Evolutionary conservation across 805 yeast genomes (phyloP).

Genomic region (Starmerella etchellsii): DNA sequence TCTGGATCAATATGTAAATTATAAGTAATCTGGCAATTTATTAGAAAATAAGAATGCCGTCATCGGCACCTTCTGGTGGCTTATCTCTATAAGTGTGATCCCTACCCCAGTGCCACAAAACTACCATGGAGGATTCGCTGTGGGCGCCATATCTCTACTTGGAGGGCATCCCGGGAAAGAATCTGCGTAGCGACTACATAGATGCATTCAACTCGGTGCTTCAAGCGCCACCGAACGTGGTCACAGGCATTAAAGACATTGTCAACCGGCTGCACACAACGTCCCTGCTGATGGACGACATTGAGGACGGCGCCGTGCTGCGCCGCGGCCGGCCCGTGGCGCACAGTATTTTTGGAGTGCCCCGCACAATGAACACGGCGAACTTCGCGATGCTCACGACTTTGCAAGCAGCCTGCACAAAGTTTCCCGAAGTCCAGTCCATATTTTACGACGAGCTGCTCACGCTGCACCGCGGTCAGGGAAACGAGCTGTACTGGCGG

Average conservation of each 20-base stretch:
- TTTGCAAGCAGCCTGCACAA: slow-evolving; percentile 35
- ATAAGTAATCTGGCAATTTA: no score
- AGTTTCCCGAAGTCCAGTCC: slow-evolving; percentile 28
- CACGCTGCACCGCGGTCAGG: slow-evolving; percentile 80
- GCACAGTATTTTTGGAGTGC: slow-evolving; percentile 62
- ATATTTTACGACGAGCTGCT: slow-evolving; percentile 60
- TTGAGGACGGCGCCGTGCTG: slow-evolving; percentile 61
- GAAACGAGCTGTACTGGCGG: slow-evolving; percentile 80
- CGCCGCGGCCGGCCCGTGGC: slow-evolving; percentile 74
- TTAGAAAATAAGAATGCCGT: no score
- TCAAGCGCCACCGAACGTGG: slow-evolving; percentile 30
- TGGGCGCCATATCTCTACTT: slow-evolving; percentile 44
- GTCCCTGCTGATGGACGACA: slow-evolving; percentile 68
- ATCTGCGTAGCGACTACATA: slow-evolving; percentile 38
- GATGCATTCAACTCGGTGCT: slow-evolving; percentile 43
- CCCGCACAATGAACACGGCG: slow-evolving; percentile 71
- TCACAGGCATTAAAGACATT: slow-evolving; percentile 34
- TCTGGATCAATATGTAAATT: no score
- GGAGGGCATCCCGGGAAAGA: slow-evolving; percentile 42
- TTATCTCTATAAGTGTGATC: no score
- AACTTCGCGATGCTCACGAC: slow-evolving; percentile 72
- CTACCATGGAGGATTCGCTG: no score
- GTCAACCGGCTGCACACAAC: slow-evolving; percentile 55
- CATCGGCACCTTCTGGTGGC: no score
- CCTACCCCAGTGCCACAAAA: no score